phyloP scores from a whole-genome alignment of 139 green algal genomes.

The Prasinococcaceae sp. region DNA sequence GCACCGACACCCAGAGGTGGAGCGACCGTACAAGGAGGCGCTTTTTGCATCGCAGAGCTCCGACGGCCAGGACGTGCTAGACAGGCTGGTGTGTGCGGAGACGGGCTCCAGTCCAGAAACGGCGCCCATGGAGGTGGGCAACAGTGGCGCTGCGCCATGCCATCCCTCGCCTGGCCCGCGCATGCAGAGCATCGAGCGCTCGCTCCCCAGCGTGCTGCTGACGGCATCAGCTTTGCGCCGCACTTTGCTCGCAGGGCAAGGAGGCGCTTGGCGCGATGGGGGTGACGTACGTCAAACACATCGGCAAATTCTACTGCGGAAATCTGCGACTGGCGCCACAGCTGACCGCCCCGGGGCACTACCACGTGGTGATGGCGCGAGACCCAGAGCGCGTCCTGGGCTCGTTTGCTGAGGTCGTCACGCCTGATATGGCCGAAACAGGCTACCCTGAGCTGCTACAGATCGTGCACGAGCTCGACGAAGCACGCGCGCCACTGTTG shows the following conservation, averaged over 20 bases:
- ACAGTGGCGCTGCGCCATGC: too few relatives aligned
- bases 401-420: slow-evolving; percentile 43
- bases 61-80: too few relatives aligned
- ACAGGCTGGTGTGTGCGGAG: too few relatives aligned
- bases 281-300: slow-evolving; percentile 54
- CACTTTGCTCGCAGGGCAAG: slow-evolving; percentile 1
- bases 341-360: neutral
- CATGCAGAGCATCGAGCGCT: slow-evolving; percentile 12
- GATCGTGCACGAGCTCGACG: neutral
- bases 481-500: neutral
- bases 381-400: slow-evolving; percentile 41
- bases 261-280: neutral
- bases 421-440: slow-evolving; percentile 8
- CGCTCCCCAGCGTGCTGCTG: too few relatives aligned
- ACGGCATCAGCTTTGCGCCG: too few relatives aligned
- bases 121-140: too few relatives aligned
- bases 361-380: slow-evolving; percentile 26
- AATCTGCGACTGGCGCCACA: neutral
- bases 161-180: too few relatives aligned
- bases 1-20: slow-evolving; percentile 17
- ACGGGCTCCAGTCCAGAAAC: too few relatives aligned
- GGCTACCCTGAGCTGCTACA: neutral
- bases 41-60: slow-evolving; percentile 9
- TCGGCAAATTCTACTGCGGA: slow-evolving; percentile 52
- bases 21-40: slow-evolving; percentile 19